Base-by-base conservation (phyloP, 768 basidiomycete genomes). In the Lactarius akahatsu region DNA sequence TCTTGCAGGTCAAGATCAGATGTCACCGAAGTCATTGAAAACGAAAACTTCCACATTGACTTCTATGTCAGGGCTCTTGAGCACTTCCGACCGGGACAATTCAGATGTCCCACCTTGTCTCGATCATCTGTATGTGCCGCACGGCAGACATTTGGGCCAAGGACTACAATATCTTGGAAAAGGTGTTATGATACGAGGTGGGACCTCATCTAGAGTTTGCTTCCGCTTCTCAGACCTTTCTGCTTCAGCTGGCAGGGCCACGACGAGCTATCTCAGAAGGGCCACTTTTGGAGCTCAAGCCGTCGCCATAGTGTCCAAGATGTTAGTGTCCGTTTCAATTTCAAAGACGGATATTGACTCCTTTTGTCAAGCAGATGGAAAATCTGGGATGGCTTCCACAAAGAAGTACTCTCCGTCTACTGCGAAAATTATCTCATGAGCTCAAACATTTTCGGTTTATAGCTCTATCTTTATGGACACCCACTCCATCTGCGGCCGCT, bases 391-490 rank as follows among this genome's bases (percentile, higher is more conserved):
- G 66, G 66, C 9, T 60, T 67, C 43, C 66, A 67, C 58, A 63
- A 67, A 67, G 66, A 67, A 18, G 66, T 67, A 63, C 34, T 20
- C 34, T 20, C 8, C 7, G 26, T 26, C 32, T 10, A 23, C 18
- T 28, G 30, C 28, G 16, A 56, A 38, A 23, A 4, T 20, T 40
- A 34, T 40, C 16, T 56, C 52, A 56, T 40, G 26, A 50, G 34
- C 64, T 59, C 36, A 64, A 16, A 26, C 69, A 20, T 26, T n/a
- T 36, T 66, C 70, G 38, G 47, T 63, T 50, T 64, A n/a, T 5
- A 87, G 86, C 78, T 87, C 30, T 80, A 80, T 11, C 74, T 88
- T 1, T 85, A 84, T 74, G 81, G 82, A 55, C 77, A 77, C 15
- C 74, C 76, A 57, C 73, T 70, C 28, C 81, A 83, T 64, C 80